A percentile compares a stretch with the other conserved stretches of the same genome.
Evolutionary conservation across 139 green algal genomes (phyloP).

Genomic region (Chlorella sorokiniana): DNA sequence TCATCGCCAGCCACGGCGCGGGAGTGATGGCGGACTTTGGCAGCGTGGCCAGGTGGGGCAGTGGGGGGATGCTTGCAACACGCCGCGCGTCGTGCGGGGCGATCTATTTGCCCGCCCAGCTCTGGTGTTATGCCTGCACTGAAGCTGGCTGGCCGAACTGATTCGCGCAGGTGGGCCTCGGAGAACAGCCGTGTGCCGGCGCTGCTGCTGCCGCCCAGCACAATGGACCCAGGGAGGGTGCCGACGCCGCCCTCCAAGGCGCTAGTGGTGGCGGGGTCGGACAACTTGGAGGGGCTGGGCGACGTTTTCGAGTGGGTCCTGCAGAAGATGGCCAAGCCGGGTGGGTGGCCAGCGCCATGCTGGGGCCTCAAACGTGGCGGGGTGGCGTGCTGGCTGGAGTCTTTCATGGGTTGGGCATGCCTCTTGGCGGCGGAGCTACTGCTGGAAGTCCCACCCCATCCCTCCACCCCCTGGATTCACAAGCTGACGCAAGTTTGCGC

Average conservation of each 20-base stretch:
- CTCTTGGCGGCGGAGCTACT: too few species aligned
- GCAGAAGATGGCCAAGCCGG: conserved; percentile 7
- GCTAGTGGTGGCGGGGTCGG: conserved; percentile 27
- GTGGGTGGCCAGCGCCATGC: too few species aligned
- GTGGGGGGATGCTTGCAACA: neutral
- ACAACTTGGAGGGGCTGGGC: conserved; percentile 30
- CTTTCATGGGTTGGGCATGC: too few species aligned
- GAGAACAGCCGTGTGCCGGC: conserved; percentile 43
- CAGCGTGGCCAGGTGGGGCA: conserved; percentile 40
- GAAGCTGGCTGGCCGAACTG: neutral
- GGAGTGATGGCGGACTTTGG: conserved; percentile 52
- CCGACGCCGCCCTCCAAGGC: neutral
- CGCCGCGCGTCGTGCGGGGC: too few species aligned
- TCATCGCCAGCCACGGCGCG: conserved; percentile 45
- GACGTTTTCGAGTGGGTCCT: conserved; percentile 41
- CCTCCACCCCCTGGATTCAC: too few species aligned
- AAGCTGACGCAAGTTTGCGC: too few species aligned
- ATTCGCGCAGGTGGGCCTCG: conserved; percentile 23
- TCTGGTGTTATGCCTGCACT: neutral
- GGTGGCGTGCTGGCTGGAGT: too few species aligned
- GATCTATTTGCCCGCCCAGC: too few species aligned
- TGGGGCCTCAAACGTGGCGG: too few species aligned
- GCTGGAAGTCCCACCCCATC: too few species aligned
- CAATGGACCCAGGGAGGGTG: neutral
- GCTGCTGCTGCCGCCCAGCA: conserved; percentile 39